Conservation (phyloP, 164 flowering plant genomes). For the Vitis labrusca region DNA sequence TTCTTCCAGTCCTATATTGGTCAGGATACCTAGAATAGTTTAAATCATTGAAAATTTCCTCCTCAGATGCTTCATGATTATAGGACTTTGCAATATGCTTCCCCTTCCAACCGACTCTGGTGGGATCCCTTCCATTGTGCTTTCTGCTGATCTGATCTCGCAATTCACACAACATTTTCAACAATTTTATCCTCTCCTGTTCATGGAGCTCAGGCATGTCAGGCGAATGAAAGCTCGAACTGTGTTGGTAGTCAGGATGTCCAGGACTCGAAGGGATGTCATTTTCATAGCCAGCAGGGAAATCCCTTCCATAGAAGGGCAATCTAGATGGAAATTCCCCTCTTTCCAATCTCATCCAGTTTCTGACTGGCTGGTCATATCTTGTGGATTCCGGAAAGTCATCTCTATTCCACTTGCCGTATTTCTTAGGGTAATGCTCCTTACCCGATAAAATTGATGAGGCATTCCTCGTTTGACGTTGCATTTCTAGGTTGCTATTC, state of each 20-base stretch:
- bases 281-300: slow-evolving; percentile 24
- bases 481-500: slow-evolving; percentile 20
- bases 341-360: slow-evolving; percentile 28
- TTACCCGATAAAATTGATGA: slow-evolving; percentile 16
- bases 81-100: slow-evolving; percentile 14
- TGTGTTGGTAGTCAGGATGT: slow-evolving; percentile 21
- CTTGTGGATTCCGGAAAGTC: slow-evolving; percentile 17
- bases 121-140: slow-evolving; percentile 23
- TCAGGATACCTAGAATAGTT: slow-evolving; percentile 24
- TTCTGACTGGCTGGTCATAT: slow-evolving; percentile 14
- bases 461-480: slow-evolving; percentile 18
- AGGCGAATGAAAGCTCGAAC: slow-evolving; percentile 21
- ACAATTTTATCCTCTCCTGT: slow-evolving; percentile 44
- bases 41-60: slow-evolving; percentile 17
- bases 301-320: slow-evolving; percentile 21
- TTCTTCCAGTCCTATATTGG: slow-evolving; percentile 23
- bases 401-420: slow-evolving; percentile 15
- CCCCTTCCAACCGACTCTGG: slow-evolving; percentile 20
- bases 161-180: slow-evolving; percentile 62
- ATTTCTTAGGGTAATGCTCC: slow-evolving; percentile 9
- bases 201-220: slow-evolving; percentile 28
- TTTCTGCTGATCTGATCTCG: slow-evolving; percentile 47
- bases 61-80: slow-evolving; percentile 13
- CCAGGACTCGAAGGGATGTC: slow-evolving; percentile 34
- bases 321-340: slow-evolving; percentile 22